Evolutionary conservation across 108 stramenopile genomes (phyloP).

Genomic region (Cylindrotheca closterium): DNA sequence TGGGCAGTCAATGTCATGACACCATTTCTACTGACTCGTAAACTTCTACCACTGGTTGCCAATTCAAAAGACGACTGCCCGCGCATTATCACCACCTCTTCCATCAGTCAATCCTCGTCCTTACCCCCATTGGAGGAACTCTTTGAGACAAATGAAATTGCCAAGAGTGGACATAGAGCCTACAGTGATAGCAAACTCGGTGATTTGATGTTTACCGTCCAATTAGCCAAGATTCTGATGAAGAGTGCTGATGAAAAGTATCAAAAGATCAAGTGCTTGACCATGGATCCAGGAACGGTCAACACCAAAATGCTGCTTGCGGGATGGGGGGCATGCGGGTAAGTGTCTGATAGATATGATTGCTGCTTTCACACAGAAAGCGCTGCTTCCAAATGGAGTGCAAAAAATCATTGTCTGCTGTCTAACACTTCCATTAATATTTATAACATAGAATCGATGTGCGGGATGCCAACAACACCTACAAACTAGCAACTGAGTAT

Average conservation of each 20-base stretch:
- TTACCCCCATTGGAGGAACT: conserved; percentile 50
- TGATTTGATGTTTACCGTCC: conserved; percentile 65
- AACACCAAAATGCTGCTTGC: conserved; percentile 93
- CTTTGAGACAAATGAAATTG: conserved; percentile 33
- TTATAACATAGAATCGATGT: neutral
- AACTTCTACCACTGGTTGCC: conserved; percentile 57
- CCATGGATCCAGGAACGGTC: conserved; percentile 90
- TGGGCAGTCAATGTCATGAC: conserved; percentile 89
- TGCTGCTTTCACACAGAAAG: too few relatives aligned
- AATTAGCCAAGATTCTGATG: conserved; percentile 53
- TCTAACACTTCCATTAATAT: neutral
- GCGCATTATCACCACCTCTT: conserved; percentile 31
- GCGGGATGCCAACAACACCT: conserved; percentile 37
- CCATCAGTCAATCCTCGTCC: conserved; percentile 29
- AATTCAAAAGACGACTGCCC: conserved; percentile 2
- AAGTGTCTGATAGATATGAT: neutral
- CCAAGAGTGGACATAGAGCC: conserved; percentile 72
- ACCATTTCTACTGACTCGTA: conserved; percentile 78
- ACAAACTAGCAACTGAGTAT: conserved; percentile 37
- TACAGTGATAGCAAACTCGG: conserved; percentile 82
- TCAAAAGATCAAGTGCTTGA: conserved; percentile 38
- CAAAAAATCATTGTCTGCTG: too few relatives aligned
- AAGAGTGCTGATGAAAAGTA: conserved; percentile 10
- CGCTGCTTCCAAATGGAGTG: too few relatives aligned
- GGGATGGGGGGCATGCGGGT: conserved; percentile 71